These are phyloP conservation scores for Pilatotrama ljubarskyi DNA, from an alignment of 768 basidiomycete genomes.

Conservation along the genomic window DNA sequence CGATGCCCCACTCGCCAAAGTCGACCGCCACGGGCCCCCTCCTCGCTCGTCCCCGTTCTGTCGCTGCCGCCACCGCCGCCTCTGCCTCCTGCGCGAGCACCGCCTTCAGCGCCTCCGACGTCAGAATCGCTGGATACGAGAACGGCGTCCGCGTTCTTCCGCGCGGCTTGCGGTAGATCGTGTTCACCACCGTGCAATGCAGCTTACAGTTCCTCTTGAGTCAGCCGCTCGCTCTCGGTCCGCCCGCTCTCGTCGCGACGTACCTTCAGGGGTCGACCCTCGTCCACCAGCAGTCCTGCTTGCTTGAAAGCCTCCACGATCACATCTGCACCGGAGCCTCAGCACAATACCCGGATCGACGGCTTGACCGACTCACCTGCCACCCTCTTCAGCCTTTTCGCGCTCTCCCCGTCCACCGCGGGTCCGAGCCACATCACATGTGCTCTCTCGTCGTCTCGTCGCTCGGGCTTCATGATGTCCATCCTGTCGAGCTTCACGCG, in stretches of 20 bases:
- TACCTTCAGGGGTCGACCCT: conserved; percentile 38
- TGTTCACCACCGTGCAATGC: conserved; percentile 41
- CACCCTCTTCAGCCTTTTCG: conserved; percentile 33
- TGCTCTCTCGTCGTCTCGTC: conserved; percentile 40
- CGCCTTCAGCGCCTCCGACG: conserved; percentile 29
- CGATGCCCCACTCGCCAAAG: conserved; percentile 54
- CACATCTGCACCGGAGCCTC: conserved; percentile 29
- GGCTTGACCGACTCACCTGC: conserved; percentile 30
- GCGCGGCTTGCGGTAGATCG: conserved; percentile 34
- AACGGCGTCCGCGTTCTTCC: conserved; percentile 39
- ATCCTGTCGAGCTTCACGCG: conserved; percentile 47
- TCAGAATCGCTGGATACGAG: conserved; percentile 40
- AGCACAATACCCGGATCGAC: too few species aligned
- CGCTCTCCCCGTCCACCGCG: conserved; percentile 33
- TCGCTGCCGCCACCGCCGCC: not conserved
- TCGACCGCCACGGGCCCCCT: conserved; percentile 37
- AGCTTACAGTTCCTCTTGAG: conserved; percentile 27
- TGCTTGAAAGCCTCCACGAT: conserved; percentile 31
- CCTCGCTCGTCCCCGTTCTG: not conserved
- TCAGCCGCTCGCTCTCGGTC: not conserved
- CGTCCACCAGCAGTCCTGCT: conserved; percentile 36
- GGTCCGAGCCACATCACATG: conserved; percentile 63
- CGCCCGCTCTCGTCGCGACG: not conserved
- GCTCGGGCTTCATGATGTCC: conserved; percentile 48
- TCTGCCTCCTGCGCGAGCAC: conserved; percentile 7